A percentile compares a stretch with the other conserved stretches of the same genome.
phyloP scores from a whole-genome alignment of 208 protist genomes.

The Naegleria fowleri region DNA sequence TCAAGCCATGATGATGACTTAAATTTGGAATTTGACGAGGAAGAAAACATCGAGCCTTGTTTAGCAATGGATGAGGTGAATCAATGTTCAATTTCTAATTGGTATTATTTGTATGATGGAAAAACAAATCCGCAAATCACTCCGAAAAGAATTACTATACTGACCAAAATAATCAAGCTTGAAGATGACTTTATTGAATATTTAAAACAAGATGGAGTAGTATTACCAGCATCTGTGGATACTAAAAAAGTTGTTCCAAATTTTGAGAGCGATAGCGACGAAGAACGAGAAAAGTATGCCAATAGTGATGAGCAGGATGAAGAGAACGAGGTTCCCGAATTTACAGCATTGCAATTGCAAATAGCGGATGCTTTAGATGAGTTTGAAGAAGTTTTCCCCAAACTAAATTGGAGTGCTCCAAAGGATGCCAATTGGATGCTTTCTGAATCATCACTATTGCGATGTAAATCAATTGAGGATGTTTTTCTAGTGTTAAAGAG shows the following conservation, averaged over 20 bases:
- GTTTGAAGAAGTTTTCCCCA: conserved; percentile 42
- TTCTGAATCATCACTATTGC: conserved; percentile 10
- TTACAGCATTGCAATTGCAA: conserved; percentile 28
- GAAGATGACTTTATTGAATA: conserved; percentile 22
- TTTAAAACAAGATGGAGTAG: not conserved
- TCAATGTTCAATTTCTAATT: not conserved
- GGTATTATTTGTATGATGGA: conserved; percentile 4
- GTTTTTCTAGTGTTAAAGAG: conserved; percentile 42
- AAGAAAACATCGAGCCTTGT: not conserved
- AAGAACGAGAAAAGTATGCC: not conserved
- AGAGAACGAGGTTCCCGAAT: not conserved
- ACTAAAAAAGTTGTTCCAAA: not conserved
- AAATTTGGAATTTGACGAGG: not conserved
- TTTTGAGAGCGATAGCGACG: not conserved
- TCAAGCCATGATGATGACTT: too few relatives aligned
- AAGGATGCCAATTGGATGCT: conserved; percentile 42
- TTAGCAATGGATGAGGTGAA: not conserved
- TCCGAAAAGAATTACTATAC: not conserved
- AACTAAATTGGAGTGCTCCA: conserved; percentile 45
- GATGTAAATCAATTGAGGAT: conserved; percentile 33
- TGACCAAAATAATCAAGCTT: not conserved
- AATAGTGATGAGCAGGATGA: not conserved
- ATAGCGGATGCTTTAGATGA: conserved; percentile 33
- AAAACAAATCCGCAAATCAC: not conserved
- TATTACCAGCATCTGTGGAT: not conserved